phyloP scores from a whole-genome alignment of 31 red algal genomes.

The Asparagopsis taxiformis region DNA sequence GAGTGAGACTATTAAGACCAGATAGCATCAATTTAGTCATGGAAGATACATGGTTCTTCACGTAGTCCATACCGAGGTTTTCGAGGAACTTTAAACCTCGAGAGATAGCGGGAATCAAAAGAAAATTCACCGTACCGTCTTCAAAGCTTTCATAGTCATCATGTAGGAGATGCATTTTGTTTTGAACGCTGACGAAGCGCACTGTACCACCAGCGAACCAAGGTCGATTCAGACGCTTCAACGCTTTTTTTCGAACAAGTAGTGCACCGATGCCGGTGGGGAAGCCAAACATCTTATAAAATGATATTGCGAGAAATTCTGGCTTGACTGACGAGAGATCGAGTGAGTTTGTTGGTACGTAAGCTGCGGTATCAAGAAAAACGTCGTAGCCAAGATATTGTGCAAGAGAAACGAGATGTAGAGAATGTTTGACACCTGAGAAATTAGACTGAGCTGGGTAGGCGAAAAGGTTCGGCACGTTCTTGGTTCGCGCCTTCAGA shows the following conservation, averaged over 20 bases:
- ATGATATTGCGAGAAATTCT: slow-evolving; percentile 52
- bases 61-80: slow-evolving; percentile 40
- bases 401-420: slow-evolving; percentile 18
- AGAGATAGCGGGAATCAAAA: slow-evolving; percentile 25
- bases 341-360: slow-evolving; percentile 30
- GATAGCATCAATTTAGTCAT: slow-evolving; percentile 22
- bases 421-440: slow-evolving; percentile 53
- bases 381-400: slow-evolving; percentile 3
- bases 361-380: slow-evolving; percentile 49
- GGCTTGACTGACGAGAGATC: slow-evolving; percentile 26
- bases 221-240: slow-evolving; percentile 23
- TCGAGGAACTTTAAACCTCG: slow-evolving; percentile 19
- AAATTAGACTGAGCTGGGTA: slow-evolving; percentile 71
- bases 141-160: slow-evolving; percentile 33
- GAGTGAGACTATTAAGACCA: slow-evolving; percentile 3
- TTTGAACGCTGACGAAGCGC: slow-evolving; percentile 20
- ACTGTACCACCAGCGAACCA: slow-evolving; percentile 72
- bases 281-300: slow-evolving; percentile 76
- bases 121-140: slow-evolving; percentile 65
- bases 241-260: slow-evolving; percentile 33
- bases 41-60: slow-evolving; percentile 6
- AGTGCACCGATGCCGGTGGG: slow-evolving; percentile 65
- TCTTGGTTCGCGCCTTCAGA: neutral
- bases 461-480: slow-evolving; percentile 39
- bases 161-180: slow-evolving; percentile 22